Conservation (phyloP, 2,329 filamentous ascomycete species). For the Aspergillus sergii region DNA sequence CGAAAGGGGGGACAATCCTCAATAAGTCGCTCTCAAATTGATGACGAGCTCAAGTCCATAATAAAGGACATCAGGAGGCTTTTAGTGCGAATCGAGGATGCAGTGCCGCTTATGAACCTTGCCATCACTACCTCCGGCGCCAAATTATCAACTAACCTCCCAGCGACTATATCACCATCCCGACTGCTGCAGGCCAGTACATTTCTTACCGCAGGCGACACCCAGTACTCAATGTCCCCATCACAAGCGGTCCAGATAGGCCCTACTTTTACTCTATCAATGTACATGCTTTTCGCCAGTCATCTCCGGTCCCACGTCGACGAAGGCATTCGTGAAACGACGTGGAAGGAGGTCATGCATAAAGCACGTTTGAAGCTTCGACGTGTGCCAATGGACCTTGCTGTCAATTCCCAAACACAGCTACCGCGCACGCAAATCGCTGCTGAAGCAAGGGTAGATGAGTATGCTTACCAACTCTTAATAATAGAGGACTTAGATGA, state of each 20-base stretch:
- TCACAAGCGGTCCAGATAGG: conserved; percentile 76
- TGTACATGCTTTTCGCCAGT: conserved; percentile 93
- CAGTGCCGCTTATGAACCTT: conserved; percentile 87
- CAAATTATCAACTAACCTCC: conserved; percentile 76
- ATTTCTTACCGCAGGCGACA: conserved; percentile 83
- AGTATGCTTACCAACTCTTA: conserved; percentile 79
- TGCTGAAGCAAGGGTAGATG: conserved; percentile 52
- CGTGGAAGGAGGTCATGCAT: conserved; percentile 96
- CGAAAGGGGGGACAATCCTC: conserved; percentile 36
- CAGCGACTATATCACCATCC: conserved; percentile 84
- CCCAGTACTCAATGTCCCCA: conserved; percentile 71
- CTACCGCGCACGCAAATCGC: conserved; percentile 29
- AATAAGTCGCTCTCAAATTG: conserved; percentile 58
- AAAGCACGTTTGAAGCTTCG: conserved; percentile 83
- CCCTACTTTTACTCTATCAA: conserved; percentile 78
- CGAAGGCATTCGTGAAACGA: conserved; percentile 64
- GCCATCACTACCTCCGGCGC: conserved; percentile 94
- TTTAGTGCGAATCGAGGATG: conserved; percentile 79
- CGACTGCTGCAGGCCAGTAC: conserved; percentile 90
- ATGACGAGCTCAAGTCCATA: conserved; percentile 68
- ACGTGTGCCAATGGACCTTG: conserved; percentile 64
- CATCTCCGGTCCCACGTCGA: conserved; percentile 65
- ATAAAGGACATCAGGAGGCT: conserved; percentile 74
- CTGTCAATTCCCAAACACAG: conserved; percentile 34
- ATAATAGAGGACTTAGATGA: conserved; percentile 82